A percentile compares a stretch with the other conserved stretches of the same genome.
These are phyloP conservation scores for Calonectria naviculata DNA, from an alignment of 2,329 filamentous ascomycete genomes.

Conservation along the genomic window DNA sequence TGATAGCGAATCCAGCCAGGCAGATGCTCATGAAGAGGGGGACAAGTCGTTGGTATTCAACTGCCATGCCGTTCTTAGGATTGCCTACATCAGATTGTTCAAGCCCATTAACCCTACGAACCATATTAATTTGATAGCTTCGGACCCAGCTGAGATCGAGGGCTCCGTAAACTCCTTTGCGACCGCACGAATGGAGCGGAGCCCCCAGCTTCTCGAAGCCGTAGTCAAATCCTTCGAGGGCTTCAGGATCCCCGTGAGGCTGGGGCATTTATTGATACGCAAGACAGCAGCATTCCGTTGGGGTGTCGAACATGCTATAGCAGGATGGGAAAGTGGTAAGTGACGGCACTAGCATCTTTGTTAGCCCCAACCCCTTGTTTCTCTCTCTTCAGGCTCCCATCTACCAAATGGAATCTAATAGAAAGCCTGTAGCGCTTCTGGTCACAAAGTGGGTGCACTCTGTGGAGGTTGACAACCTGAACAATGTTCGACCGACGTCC, in stretches of 20 bases:
- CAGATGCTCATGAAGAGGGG: neutral
- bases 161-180: conserved; percentile 1
- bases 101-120: neutral
- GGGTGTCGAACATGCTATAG: conserved; percentile 27
- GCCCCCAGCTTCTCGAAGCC: conserved; percentile 10
- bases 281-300: conserved; percentile 29
- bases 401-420: no score
- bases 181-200: neutral
- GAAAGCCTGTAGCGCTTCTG: conserved; percentile 7
- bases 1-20: neutral
- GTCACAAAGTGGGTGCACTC: conserved; percentile 28
- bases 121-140: conserved; percentile 6
- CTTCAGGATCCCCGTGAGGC: conserved; percentile 15
- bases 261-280: conserved; percentile 23
- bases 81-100: conserved; percentile 23
- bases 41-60: conserved; percentile 15
- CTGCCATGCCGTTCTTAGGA: conserved; percentile 20
- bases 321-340: conserved; percentile 27
- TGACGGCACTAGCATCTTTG: neutral
- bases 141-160: neutral
- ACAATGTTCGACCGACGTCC: neutral
- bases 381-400: no score
- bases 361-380: neutral
- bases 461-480: conserved; percentile 8
- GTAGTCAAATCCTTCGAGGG: conserved; percentile 20